These are phyloP conservation scores for Xerocomellus chrysenteron DNA, from an alignment of 768 basidiomycete species.

Conservation along the genomic window DNA sequence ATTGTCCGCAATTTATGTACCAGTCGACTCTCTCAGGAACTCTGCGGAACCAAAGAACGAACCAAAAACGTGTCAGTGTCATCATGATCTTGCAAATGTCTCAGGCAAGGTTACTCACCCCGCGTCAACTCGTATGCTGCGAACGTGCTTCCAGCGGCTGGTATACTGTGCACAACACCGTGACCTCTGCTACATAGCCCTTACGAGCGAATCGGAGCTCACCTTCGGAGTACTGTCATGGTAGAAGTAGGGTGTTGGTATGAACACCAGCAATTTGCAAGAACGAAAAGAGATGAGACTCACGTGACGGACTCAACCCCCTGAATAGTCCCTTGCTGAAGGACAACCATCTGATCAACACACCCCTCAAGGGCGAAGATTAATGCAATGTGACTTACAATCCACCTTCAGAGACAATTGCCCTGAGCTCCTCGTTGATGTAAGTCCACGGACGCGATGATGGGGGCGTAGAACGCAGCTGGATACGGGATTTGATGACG, in stretches of 20 bases:
- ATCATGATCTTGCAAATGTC: neutral
- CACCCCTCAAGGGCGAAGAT: neutral
- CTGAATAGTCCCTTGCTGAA: slow-evolving; percentile 60
- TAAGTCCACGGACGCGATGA: slow-evolving; percentile 72
- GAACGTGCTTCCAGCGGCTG: slow-evolving; percentile 89
- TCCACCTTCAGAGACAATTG: slow-evolving; percentile 57
- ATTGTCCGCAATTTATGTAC: slow-evolving; percentile 7
- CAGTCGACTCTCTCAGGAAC: slow-evolving; percentile 26
- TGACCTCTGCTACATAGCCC: neutral
- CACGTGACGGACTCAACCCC: slow-evolving; percentile 75
- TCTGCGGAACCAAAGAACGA: slow-evolving; percentile 4
- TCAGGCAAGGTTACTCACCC: slow-evolving; percentile 40
- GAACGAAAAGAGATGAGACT: slow-evolving; percentile 21
- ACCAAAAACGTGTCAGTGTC: neutral
- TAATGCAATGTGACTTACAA: too few relatives aligned
- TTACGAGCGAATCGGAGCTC: neutral
- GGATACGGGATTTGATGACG: slow-evolving; percentile 88
- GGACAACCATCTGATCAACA: neutral
- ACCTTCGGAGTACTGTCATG: slow-evolving; percentile 63
- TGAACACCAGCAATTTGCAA: neutral
- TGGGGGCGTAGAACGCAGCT: slow-evolving; percentile 75
- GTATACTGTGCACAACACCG: slow-evolving; percentile 54
- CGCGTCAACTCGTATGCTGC: slow-evolving; percentile 84
- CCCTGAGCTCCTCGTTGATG: slow-evolving; percentile 66
- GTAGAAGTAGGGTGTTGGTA: neutral